These are phyloP conservation scores for Boletus fagicola DNA, from an alignment of 768 basidiomycete species.

Conservation along the genomic window DNA sequence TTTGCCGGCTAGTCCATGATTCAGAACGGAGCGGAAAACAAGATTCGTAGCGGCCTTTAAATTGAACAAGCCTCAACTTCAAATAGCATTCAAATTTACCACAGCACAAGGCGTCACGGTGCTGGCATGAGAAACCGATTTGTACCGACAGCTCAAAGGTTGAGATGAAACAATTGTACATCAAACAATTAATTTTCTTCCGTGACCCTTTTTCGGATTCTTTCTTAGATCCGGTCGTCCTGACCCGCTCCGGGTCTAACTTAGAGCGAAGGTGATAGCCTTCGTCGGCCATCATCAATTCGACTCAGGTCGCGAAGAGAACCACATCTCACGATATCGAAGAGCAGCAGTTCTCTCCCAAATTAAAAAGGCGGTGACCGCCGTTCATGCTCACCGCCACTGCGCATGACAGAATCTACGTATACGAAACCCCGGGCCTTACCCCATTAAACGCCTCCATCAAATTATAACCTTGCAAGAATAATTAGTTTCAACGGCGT, in stretches of 20 bases:
- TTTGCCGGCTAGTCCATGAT: conserved; percentile 5
- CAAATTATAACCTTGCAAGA: not conserved
- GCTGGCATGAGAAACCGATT: conserved; percentile 21
- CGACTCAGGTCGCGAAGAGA: conserved; percentile 15
- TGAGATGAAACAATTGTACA: conserved; percentile 16
- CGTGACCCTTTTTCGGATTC: conserved; percentile 11
- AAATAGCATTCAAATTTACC: not conserved
- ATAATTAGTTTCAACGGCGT: not conserved
- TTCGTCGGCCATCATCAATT: conserved; percentile 24
- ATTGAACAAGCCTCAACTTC: conserved; percentile 6
- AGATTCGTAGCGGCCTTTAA: conserved; percentile 16
- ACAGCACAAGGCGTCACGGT: conserved; percentile 2
- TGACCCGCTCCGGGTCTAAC: conserved; percentile 8
- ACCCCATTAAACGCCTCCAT: too few relatives aligned
- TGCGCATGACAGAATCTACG: not conserved
- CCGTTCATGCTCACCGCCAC: not conserved
- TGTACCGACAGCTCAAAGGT: conserved; percentile 17
- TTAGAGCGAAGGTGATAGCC: conserved; percentile 26
- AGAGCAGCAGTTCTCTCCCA: not conserved
- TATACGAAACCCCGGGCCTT: not conserved
- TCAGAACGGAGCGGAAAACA: conserved; percentile 16
- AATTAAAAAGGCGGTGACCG: not conserved
- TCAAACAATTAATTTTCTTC: conserved; percentile 3
- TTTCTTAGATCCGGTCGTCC: conserved; percentile 14
- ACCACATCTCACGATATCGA: conserved; percentile 1